These are phyloP conservation scores for Zangia roseola DNA, from an alignment of 768 basidiomycete genomes.

Conservation along the genomic window DNA sequence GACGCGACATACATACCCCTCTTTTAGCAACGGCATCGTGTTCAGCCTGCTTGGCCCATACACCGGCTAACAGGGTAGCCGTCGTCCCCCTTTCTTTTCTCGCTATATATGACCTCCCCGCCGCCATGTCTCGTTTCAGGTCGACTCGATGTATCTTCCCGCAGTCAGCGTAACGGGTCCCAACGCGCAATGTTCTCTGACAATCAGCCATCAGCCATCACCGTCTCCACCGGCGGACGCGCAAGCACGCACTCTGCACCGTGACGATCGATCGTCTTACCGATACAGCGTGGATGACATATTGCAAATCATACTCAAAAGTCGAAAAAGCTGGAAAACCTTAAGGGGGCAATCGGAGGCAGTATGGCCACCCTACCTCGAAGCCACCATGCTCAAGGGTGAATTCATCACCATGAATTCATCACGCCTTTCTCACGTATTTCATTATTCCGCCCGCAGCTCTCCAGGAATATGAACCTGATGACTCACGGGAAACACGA, in stretches of 20 bases:
- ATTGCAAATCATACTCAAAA: constrained; percentile 63
- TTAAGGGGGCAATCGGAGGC: constrained; percentile 63
- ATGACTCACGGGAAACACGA: constrained; percentile 70
- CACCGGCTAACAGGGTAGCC: constrained; percentile 27
- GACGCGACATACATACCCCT: constrained; percentile 9
- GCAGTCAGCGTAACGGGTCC: constrained; percentile 3
- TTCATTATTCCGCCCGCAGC: constrained; percentile 39
- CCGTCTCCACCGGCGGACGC: constrained; percentile 3
- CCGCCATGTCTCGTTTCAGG: constrained; percentile 1
- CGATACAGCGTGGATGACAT: constrained; percentile 44
- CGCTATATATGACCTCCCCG: constrained; percentile 26
- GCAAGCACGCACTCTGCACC: constrained; percentile 11
- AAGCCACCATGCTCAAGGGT: constrained; percentile 78
- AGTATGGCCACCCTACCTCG: constrained; percentile 79
- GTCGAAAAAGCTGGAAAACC: constrained; percentile 76
- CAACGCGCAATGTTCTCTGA: neutral
- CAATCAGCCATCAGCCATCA: neutral
- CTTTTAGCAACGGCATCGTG: constrained; percentile 13
- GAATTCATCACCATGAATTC: constrained; percentile 14
- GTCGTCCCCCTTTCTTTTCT: constrained; percentile 7
- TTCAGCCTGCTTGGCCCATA: neutral
- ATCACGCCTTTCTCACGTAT: constrained; percentile 19
- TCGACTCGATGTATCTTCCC: constrained; percentile 17
- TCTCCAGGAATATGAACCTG: constrained; percentile 69
- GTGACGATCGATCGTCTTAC: constrained; percentile 9